phyloP scores from a whole-genome alignment of 305 asterid species.

The Caryopteris hybrid region DNA sequence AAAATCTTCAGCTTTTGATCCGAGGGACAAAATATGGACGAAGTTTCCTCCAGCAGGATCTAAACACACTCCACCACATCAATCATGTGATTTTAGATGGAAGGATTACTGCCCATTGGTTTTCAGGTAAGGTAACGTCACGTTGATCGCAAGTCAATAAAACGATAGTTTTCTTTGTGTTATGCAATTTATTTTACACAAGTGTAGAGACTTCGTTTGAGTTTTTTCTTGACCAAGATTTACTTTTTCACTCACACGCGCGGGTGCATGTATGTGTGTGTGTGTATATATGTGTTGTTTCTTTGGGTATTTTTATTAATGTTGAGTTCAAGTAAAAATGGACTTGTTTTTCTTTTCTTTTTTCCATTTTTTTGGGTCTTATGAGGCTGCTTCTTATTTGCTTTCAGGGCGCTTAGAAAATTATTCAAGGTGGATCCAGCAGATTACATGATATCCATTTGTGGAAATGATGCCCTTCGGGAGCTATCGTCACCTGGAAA shows the following conservation, averaged over 20 bases:
- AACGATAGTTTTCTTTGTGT: neutral
- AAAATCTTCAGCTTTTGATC: slow-evolving; percentile 71
- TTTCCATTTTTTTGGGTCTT: no score
- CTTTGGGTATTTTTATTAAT: neutral
- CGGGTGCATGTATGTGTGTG: neutral
- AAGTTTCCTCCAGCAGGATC: slow-evolving; percentile 89
- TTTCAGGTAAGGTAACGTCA: slow-evolving; percentile 66
- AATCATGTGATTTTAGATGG: slow-evolving; percentile 84
- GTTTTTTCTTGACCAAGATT: neutral
- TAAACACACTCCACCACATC: slow-evolving; percentile 94
- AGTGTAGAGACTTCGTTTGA: neutral
- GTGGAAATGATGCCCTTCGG: slow-evolving; percentile 89
- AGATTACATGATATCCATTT: slow-evolving; percentile 89
- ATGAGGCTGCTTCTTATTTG: slow-evolving; percentile 2
- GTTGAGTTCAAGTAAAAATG: neutral
- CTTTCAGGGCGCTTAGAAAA: slow-evolving; percentile 81
- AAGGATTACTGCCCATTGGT: slow-evolving; percentile 94
- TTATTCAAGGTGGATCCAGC: slow-evolving; percentile 91
- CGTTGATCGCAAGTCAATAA: neutral
- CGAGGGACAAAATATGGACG: slow-evolving; percentile 85
- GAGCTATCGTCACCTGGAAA: slow-evolving; percentile 97
- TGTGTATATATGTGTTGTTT: neutral
- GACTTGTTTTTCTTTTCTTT: neutral
- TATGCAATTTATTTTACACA: neutral
- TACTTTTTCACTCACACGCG: neutral